Percentiles rank a stretch among this genome's conserved stretches.
Conservation (phyloP, 73 alveolate species). For the Paramecium primaurelia region DNA sequence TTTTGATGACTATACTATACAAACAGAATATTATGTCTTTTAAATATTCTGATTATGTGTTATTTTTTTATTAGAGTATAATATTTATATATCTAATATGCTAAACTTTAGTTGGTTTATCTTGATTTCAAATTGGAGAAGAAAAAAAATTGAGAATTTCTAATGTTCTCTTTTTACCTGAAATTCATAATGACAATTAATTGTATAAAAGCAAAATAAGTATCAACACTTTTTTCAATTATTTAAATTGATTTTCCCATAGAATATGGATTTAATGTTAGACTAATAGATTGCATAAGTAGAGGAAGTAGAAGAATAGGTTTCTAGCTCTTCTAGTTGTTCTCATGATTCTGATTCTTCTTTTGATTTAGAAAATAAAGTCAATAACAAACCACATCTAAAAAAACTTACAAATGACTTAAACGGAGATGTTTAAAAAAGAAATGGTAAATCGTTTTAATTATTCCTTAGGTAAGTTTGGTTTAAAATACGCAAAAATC, state of each 20-base stretch:
- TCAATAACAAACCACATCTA: background rate
- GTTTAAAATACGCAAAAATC: slow-evolving; percentile 8
- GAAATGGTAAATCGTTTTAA: background rate
- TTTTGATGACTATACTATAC: background rate
- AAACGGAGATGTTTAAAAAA: background rate
- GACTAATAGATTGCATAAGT: background rate
- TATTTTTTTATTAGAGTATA: background rate
- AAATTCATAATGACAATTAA: background rate
- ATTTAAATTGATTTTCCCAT: background rate
- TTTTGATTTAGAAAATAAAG: background rate
- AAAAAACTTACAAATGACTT: background rate
- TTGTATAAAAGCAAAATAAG: background rate
- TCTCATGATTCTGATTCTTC: background rate
- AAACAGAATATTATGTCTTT: background rate
- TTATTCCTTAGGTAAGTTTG: background rate
- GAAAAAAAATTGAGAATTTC: background rate
- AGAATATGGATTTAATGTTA: background rate
- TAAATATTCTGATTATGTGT: background rate
- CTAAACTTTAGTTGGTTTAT: background rate
- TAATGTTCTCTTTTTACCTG: background rate
- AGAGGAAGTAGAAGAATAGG: background rate
- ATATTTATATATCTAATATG: background rate
- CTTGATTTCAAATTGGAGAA: background rate
- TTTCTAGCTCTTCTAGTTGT: background rate
- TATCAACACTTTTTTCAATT: background rate